Evolutionary conservation across 192 early-diverging fungal species (phyloP).

Genomic region (Backusella westeae): DNA sequence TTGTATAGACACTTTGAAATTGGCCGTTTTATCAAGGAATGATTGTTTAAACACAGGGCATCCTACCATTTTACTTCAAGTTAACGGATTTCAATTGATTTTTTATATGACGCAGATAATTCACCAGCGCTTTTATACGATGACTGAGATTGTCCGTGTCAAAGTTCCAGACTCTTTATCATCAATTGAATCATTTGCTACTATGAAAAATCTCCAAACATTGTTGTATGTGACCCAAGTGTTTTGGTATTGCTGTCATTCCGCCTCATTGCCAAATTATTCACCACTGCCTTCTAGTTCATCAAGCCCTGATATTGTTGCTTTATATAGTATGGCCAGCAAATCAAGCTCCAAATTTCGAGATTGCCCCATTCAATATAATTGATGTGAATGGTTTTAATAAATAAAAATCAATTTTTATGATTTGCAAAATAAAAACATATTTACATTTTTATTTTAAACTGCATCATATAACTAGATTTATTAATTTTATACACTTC

Average conservation of each 20-base stretch:
- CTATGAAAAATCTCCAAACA: no score
- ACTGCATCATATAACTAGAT: no score
- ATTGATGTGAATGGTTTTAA: not conserved
- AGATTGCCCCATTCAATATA: not conserved
- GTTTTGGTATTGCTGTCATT: not conserved
- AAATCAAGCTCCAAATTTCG: conserved; percentile 9
- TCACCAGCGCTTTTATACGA: not conserved
- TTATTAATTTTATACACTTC: no score
- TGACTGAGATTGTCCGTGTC: not conserved
- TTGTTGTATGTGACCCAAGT: not conserved
- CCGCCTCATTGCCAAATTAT: not conserved
- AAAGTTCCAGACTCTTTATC: not conserved
- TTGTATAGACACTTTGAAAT: not conserved
- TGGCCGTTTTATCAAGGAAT: conserved; percentile 4
- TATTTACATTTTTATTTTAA: no score
- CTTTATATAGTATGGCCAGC: not conserved
- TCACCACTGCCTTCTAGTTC: not conserved
- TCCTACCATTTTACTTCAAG: not conserved
- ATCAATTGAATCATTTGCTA: no score
- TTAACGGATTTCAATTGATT: not conserved
- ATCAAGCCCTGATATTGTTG: not conserved
- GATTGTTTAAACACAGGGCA: not conserved
- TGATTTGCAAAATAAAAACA: no score
- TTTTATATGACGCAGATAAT: not conserved
- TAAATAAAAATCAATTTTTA: no score